phyloP scores from a whole-genome alignment of 305 asterid genomes.

The Solanum chacoense region DNA sequence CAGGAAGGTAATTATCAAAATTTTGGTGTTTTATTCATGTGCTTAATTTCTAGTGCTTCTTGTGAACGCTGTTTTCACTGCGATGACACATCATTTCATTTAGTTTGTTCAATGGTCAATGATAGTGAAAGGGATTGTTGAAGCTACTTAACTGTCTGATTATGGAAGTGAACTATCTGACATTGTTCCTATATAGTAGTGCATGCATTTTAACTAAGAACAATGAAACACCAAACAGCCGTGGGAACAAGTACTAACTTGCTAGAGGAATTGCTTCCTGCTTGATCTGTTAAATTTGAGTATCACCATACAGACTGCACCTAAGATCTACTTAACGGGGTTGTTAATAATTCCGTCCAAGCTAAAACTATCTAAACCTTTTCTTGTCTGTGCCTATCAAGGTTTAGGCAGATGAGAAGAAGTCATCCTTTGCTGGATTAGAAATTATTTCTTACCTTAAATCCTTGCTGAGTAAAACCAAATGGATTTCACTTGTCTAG shows the following conservation, averaged over 20 bases:
- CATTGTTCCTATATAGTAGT: not conserved
- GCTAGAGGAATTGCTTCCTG: not conserved
- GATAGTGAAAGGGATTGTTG: not conserved
- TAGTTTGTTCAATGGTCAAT: not conserved
- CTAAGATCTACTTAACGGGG: not conserved
- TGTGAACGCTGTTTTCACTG: not conserved
- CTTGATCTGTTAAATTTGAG: not conserved
- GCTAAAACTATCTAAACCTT: not conserved
- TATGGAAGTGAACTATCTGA: not conserved
- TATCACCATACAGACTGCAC: not conserved
- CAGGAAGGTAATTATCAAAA: slow-evolving; percentile 61
- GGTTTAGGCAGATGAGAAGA: not conserved
- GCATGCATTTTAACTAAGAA: not conserved
- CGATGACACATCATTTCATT: not conserved
- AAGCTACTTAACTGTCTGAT: not conserved
- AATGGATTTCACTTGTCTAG: slow-evolving; percentile 23
- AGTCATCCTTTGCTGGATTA: not conserved
- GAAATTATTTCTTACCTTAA: not conserved
- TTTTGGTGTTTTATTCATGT: not conserved
- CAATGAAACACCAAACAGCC: not conserved
- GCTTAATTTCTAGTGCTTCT: not conserved
- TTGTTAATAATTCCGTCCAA: not conserved
- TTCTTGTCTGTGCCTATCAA: not conserved
- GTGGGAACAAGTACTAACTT: not conserved
- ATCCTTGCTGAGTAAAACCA: not conserved